These are phyloP conservation scores for Mucor lusitanicus DNA, from an alignment of 371 early-diverging fungal genomes.

Conservation along the genomic window DNA sequence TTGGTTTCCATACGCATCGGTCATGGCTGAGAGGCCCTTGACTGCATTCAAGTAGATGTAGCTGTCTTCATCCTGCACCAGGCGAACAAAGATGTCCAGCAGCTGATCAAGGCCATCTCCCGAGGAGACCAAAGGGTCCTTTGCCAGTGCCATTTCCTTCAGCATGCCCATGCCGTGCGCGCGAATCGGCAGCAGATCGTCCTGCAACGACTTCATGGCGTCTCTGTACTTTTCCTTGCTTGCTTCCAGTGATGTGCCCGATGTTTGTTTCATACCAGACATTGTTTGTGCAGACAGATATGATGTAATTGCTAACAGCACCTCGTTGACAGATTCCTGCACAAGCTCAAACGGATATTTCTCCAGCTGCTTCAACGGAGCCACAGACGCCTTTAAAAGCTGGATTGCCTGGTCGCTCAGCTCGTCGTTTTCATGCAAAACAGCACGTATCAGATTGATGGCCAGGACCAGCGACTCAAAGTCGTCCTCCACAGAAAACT, in stretches of 20 bases:
- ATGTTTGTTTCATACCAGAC: constrained; percentile 9
- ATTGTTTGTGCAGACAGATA: constrained; percentile 37
- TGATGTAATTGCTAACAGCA: constrained; percentile 56
- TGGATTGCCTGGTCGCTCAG: constrained; percentile 51
- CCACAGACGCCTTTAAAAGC: constrained; percentile 49
- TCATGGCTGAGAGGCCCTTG: constrained; percentile 78
- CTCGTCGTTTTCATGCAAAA: constrained; percentile 56
- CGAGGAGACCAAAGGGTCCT: constrained; percentile 53
- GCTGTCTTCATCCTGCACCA: constrained; percentile 78
- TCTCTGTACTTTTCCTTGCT: constrained; percentile 65
- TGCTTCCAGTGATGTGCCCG: constrained; percentile 18
- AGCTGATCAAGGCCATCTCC: constrained; percentile 62
- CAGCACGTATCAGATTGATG: constrained; percentile 46
- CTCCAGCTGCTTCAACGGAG: constrained; percentile 58
- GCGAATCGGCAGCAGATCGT: constrained; percentile 81
- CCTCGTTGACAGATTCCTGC: constrained; percentile 58
- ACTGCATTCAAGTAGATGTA: constrained; percentile 90
- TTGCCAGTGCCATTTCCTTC: constrained; percentile 73
- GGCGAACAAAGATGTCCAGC: constrained; percentile 74
- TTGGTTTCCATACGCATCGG: constrained; percentile 74
- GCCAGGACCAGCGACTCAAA: constrained; percentile 43
- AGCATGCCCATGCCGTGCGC: constrained; percentile 86
- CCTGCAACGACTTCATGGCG: constrained; percentile 78
- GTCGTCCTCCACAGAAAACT: constrained; percentile 44
- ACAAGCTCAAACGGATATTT: constrained; percentile 55